A percentile compares a stretch with the other conserved stretches of the same genome.
phyloP scores from a whole-genome alignment of 257 asterid genomes.

The Solanum ossicruentum region DNA sequence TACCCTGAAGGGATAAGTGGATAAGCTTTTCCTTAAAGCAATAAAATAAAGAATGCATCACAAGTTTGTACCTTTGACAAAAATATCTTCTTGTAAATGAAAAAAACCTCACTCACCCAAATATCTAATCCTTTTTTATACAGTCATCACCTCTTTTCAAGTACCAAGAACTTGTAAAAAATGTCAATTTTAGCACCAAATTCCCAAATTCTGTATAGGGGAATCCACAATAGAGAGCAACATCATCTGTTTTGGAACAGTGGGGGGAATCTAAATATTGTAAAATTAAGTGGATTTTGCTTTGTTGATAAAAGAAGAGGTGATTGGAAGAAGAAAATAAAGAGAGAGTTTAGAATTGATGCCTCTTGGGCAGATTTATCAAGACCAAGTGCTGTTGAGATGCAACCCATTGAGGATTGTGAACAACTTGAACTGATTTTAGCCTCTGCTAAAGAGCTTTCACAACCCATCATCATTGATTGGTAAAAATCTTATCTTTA shows the following conservation, averaged over 20 bases:
- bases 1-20: background rate
- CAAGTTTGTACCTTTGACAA: background rate
- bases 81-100: background rate
- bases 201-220: slow-evolving; percentile 48
- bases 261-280: slow-evolving; percentile 6
- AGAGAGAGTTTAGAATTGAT: slow-evolving; percentile 22
- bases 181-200: slow-evolving; percentile 64
- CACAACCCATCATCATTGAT: slow-evolving; percentile 64
- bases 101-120: background rate
- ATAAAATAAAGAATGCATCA: background rate
- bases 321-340: slow-evolving; percentile 12
- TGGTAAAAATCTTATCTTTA: slow-evolving; percentile 24
- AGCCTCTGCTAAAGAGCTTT: slow-evolving; percentile 35
- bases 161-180: background rate
- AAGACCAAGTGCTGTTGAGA: slow-evolving; percentile 25
- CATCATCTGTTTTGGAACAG: slow-evolving; percentile 15
- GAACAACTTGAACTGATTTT: slow-evolving; percentile 64
- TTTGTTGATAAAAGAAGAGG: slow-evolving; percentile 18
- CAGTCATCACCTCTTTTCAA: background rate
- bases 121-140: slow-evolving; percentile 6
- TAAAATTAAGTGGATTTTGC: slow-evolving; percentile 32
- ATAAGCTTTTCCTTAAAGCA: background rate
- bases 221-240: slow-evolving; percentile 25
- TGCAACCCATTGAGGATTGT: slow-evolving; percentile 40
- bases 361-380: slow-evolving; percentile 43